phyloP scores from a whole-genome alignment of 768 basidiomycete species.

The Termitomyces sp. region DNA sequence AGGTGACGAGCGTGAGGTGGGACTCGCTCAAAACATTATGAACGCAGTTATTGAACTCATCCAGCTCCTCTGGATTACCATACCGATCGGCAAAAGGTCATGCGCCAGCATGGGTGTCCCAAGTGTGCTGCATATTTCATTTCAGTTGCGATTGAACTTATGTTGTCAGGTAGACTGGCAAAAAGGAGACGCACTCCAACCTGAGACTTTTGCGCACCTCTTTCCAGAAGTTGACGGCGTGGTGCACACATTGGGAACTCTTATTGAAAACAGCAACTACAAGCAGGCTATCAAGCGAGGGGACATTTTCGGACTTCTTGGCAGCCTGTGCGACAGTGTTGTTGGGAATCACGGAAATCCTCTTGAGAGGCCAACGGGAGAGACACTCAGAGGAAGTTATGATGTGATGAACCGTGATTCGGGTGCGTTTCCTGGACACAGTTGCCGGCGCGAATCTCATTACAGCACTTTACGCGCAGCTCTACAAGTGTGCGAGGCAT shows the following conservation, averaged over 20 bases:
- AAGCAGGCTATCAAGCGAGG: constrained; percentile 66
- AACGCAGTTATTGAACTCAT: neutral
- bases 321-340: constrained; percentile 33
- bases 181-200: constrained; percentile 75
- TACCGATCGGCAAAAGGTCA: constrained; percentile 90
- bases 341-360: constrained; percentile 50
- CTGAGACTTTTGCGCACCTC: constrained; percentile 64
- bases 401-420: constrained; percentile 85
- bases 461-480: constrained; percentile 33
- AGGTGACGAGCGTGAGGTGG: constrained; percentile 88
- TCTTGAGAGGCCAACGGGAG: constrained; percentile 38
- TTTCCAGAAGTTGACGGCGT: constrained; percentile 68
- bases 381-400: constrained; percentile 47
- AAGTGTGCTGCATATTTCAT: constrained; percentile 40
- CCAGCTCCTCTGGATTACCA: constrained; percentile 81
- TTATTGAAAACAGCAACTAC: constrained; percentile 79
- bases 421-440: constrained; percentile 45
- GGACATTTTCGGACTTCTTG: constrained; percentile 45
- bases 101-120: constrained; percentile 76
- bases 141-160: constrained; percentile 2
- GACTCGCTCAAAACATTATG: neutral
- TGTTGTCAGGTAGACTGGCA: constrained; percentile 78
- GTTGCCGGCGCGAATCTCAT: neutral
- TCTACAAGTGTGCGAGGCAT: constrained; percentile 73
- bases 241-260: constrained; percentile 90